Conservation (phyloP, 345 rosid genomes). For the Capsella bursapastoris region DNA sequence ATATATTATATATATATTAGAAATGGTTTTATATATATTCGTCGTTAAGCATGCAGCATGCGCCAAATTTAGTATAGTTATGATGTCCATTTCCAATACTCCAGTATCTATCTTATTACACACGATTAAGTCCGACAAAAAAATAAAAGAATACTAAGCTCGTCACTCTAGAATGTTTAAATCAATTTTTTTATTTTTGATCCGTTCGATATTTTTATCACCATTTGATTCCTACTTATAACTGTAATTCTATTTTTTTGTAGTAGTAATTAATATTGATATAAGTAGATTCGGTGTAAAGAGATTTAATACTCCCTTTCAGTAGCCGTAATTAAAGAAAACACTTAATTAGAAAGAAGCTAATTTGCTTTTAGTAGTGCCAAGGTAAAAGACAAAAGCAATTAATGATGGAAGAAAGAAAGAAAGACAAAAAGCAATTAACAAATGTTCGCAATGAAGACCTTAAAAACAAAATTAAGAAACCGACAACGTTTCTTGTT, state of each 20-base stretch:
- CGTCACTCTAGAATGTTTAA: not conserved
- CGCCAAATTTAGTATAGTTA: slow-evolving; percentile 16
- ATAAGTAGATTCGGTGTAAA: not conserved
- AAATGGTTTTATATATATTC: slow-evolving; percentile 10
- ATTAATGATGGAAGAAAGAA: no score
- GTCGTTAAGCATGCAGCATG: slow-evolving; percentile 40
- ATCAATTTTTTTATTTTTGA: not conserved
- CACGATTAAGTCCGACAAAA: not conserved
- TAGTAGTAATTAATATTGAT: no score
- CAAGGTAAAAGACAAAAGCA: slow-evolving; percentile 5
- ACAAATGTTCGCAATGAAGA: slow-evolving; percentile 24
- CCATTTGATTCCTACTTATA: no score
- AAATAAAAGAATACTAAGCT: not conserved
- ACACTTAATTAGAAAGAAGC: not conserved
- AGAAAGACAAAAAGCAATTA: not conserved
- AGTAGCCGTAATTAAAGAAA: not conserved
- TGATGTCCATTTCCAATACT: slow-evolving; percentile 13
- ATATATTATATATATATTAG: not conserved
- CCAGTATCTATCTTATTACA: no score
- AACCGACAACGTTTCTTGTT: slow-evolving; percentile 30
- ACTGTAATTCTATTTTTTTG: not conserved
- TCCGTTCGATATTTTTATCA: not conserved
- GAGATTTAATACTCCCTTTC: not conserved
- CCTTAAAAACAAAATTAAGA: slow-evolving; percentile 21
- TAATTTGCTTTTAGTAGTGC: not conserved